Evolutionary conservation across 495 filamentous ascomycete species (phyloP), one percentile per base, ranked within the genome.

Genomic region (Glarea lozoyensis): DNA sequence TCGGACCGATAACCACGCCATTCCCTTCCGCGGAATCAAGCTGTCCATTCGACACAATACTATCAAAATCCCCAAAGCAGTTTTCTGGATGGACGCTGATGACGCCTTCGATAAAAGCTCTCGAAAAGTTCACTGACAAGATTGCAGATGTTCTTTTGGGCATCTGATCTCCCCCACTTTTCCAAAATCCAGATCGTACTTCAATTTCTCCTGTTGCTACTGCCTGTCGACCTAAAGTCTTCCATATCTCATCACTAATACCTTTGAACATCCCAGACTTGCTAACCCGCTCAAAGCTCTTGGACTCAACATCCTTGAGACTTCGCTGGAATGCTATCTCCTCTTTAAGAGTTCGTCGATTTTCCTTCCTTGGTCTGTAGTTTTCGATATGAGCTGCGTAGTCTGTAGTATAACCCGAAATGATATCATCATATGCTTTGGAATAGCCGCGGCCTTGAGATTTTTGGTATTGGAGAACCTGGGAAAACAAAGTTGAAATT

Each of bases 61-160:
- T 24, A 36, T 47, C 23, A 11, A 21, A 20, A 0, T 22, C 15
- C 6, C 3, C 18, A n/a, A n/a, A n/a, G n/a, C n/a, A n/a, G 1
- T 13, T 31, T 5, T 31, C 29, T 1, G 11, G 16, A 31, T 18
- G 13, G 11, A 33, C 39, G 15, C 33, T 37, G 39, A 54, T 17
- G 25, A 54, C 46, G 2, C 52, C 52, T 18, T 34, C 21, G 24
- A 55, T 48, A 19, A 50, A 55, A 29, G 38, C 23, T 7, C 33
- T 36, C 9, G 40, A 48, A 17, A 48, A 55, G 36, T 51, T 55
- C 24, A 55, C 52, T 3, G 48, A 51, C 9, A 51, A 36, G 6
- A 51, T 33, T 12, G 40, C 52, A 36, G 40, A 48, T 15, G 18
- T 49, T n/a, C n/a, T n/a, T n/a, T n/a, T n/a, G n/a, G n/a, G n/a